These are phyloP conservation scores for Rhodosporidiobolus odoratus DNA, from an alignment of 768 basidiomycete species.

Conservation along the genomic window DNA sequence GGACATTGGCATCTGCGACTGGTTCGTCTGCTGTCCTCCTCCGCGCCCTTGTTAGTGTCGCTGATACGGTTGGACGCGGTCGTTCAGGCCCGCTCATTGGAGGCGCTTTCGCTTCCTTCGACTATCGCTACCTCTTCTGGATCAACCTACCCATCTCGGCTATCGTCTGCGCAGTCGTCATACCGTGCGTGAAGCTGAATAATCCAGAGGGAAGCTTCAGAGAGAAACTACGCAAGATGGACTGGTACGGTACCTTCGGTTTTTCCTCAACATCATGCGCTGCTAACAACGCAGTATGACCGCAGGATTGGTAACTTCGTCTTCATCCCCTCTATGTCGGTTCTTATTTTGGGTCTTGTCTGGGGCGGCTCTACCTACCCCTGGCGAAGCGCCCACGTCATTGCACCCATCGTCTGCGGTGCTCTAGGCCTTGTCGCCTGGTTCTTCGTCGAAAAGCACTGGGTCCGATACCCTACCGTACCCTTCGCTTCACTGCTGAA, in stretches of 20 bases:
- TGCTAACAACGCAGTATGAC: background rate
- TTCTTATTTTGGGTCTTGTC: conserved; percentile 50
- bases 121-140: conserved; percentile 17
- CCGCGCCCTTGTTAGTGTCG: conserved; percentile 42
- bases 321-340: conserved; percentile 45
- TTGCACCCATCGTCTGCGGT: conserved; percentile 53
- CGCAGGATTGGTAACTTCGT: conserved; percentile 45
- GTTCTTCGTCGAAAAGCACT: conserved; percentile 56
- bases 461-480: conserved; percentile 46
- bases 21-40: conserved; percentile 2
- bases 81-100: conserved; percentile 44
- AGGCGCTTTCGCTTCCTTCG: conserved; percentile 31
- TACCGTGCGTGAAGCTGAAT: conserved; percentile 32
- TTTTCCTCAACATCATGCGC: conserved; percentile 44
- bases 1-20: conserved; percentile 36
- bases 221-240: conserved; percentile 35
- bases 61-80: conserved; percentile 51
- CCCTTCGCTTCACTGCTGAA: conserved; percentile 47
- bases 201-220: conserved; percentile 47
- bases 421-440: conserved; percentile 59
- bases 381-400: conserved; percentile 50
- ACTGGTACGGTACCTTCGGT: conserved; percentile 8
- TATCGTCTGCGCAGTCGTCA: conserved; percentile 24
- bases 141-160: conserved; percentile 24
- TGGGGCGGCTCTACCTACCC: conserved; percentile 52